These are phyloP conservation scores for Phytophthora vignae DNA, from an alignment of 352 stramenopile genomes.

Conservation along the genomic window DNA sequence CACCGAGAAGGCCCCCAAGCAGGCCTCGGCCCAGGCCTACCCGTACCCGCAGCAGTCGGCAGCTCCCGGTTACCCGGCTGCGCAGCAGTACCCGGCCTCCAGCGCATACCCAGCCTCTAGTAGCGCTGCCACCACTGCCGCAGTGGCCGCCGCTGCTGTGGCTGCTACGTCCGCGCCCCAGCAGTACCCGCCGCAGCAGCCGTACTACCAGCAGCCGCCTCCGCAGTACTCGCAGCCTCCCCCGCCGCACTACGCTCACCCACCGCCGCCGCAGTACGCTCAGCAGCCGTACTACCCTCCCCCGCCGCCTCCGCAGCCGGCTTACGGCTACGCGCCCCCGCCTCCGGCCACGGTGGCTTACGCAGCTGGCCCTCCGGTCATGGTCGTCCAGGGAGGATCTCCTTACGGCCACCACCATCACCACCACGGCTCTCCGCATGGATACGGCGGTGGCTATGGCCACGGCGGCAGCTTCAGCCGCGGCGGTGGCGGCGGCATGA, in stretches of 20 bases:
- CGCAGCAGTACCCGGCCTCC: slow-evolving; percentile 26
- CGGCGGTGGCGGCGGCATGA: slow-evolving; percentile 41
- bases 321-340: slow-evolving; percentile 39
- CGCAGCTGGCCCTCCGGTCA: slow-evolving; percentile 40
- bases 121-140: slow-evolving; percentile 9
- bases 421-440: slow-evolving; percentile 41
- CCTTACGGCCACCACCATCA: slow-evolving; percentile 40
- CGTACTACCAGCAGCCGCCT: slow-evolving; percentile 51
- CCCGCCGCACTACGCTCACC: slow-evolving; percentile 32
- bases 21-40: slow-evolving; percentile 37
- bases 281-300: slow-evolving; percentile 48
- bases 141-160: slow-evolving; percentile 27
- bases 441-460: slow-evolving; percentile 34
- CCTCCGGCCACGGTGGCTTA: slow-evolving; percentile 42
- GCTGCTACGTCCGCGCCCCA: slow-evolving; percentile 27
- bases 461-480: slow-evolving; percentile 28
- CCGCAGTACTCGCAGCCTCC: slow-evolving; percentile 3
- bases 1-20: slow-evolving; percentile 32
- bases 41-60: slow-evolving; percentile 39
- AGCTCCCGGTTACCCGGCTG: slow-evolving; percentile 27
- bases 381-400: slow-evolving; percentile 35
- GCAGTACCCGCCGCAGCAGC: slow-evolving; percentile 37
- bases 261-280: slow-evolving; percentile 35
- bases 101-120: slow-evolving; percentile 26
- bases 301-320: slow-evolving; percentile 27